Evolutionary conservation across 352 stramenopile species (phyloP).

Genomic region (Pythium myriotylum): DNA sequence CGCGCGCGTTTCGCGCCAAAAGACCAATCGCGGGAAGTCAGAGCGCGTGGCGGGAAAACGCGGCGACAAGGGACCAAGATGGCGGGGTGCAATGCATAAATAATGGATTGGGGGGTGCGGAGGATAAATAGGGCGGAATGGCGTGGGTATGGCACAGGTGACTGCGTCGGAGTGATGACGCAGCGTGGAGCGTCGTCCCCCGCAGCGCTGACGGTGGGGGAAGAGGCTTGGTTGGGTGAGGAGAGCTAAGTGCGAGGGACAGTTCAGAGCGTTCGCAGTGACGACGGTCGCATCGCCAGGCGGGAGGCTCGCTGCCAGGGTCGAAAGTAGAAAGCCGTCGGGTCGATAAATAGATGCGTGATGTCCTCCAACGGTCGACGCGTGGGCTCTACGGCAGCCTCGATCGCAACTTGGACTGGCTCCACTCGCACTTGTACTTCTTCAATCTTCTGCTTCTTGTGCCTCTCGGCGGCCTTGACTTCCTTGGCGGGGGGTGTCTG

Average conservation of each 20-base stretch:
- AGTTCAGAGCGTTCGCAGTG: conserved; percentile 14
- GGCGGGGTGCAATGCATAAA: conserved; percentile 1
- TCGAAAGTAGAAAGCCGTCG: conserved; percentile 17
- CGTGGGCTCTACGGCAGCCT: conserved; percentile 22
- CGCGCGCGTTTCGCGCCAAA: too few relatives aligned
- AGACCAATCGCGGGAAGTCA: neutral
- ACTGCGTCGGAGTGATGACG: too few relatives aligned
- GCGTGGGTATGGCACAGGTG: neutral
- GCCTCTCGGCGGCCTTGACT: conserved; percentile 12
- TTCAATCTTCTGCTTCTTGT: conserved; percentile 6
- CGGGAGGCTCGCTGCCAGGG: conserved; percentile 12
- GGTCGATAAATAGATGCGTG: conserved; percentile 62
- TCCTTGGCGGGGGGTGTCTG: conserved; percentile 11
- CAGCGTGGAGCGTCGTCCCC: too few relatives aligned
- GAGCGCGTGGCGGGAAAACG: neutral
- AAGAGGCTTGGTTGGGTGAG: neutral
- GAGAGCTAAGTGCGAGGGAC: too few relatives aligned
- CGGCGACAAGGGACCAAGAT: neutral
- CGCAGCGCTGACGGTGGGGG: neutral
- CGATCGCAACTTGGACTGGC: neutral
- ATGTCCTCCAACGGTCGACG: conserved; percentile 65
- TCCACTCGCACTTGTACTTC: conserved; percentile 12
- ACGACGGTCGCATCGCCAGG: conserved; percentile 6
- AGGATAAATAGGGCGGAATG: neutral
- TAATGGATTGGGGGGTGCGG: neutral